Evolutionary conservation across 805 yeast genomes (phyloP), one percentile per base, ranked within the genome.

Genomic region (Vanderwaltozyma yarrowii): DNA sequence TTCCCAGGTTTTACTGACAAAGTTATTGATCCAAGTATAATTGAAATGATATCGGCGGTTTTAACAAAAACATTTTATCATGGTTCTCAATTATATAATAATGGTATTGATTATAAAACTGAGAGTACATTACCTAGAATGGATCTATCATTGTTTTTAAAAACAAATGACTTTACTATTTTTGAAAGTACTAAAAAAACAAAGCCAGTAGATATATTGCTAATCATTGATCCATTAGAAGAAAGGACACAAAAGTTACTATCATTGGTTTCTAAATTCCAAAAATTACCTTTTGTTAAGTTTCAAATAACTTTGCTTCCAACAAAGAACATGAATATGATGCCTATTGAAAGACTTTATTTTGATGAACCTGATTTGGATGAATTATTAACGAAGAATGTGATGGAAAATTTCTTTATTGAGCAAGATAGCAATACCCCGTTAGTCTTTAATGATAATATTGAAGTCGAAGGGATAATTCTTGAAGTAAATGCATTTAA

Each of bases 401-500:
- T 51, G 2, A 65, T 67, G 5, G 32, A 44, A 0, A 28, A 34
- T 7, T 54, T 28, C 39, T 46, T 46, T 13, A 39, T 45, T 2
- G 60, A 52, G 2, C 45, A 58, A 0, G 51, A 54, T 21, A 23
- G 33, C n/a, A 60, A 56, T 3, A 30, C 37, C 2, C 29, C 41
- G 23, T 39, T 52, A 19, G 38, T 33, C 5, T 10, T 47, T 9
- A 15, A 37, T 21, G 40, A 76, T 0, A 48, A 58, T 1, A 81
- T 71, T 47, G 66, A 68, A 29, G 57, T 87, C 34, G 63, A 69
- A 14, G 62, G 69, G 38, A 54, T 87, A 10, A 51, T 81, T 10
- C 62, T 89, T 16, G 94, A 88, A 54, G 94, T 92, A 0, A 74
- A 72, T 55, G 78, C 80, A 0, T 63, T 66, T 33, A 78, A 74